Conservation (phyloP, 2,329 filamentous ascomycete genomes). For the Ophiocordyceps camponoti-floridani region DNA sequence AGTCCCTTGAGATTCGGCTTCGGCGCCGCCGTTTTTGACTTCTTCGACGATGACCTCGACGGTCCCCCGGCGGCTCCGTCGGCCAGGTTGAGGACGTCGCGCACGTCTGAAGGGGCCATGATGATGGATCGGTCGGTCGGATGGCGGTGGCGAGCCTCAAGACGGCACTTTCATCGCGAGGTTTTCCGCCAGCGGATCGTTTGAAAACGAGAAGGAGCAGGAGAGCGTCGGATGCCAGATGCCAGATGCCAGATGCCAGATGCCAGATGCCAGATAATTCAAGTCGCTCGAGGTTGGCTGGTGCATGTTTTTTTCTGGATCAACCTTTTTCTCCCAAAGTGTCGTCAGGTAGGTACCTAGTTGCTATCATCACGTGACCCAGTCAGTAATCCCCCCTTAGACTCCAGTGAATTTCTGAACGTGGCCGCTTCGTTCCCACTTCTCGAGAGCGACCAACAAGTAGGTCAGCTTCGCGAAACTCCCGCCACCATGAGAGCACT, state of each 20-base stretch:
- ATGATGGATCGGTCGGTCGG: not conserved
- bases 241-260: too few relatives aligned
- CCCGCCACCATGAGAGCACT: conserved; percentile 35
- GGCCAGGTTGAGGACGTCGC: conserved; percentile 73
- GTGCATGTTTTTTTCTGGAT: too few relatives aligned
- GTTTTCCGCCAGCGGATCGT: not conserved
- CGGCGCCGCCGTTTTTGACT: conserved; percentile 49
- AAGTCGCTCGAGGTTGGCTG: too few relatives aligned
- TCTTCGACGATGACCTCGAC: conserved; percentile 45
- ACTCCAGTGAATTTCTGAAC: conserved; percentile 20
- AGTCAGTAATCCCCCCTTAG: conserved; percentile 9
- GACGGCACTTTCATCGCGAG: not conserved
- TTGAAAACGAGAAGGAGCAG: not conserved
- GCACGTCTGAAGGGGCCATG: conserved; percentile 61
- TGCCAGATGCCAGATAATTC: too few relatives aligned
- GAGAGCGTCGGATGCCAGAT: too few relatives aligned
- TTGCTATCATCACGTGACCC: conserved; percentile 15
- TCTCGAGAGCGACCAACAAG: not conserved
- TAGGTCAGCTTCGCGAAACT: not conserved
- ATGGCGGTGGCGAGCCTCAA: not conserved
- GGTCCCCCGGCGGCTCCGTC: conserved; percentile 25
- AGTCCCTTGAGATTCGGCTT: conserved; percentile 43
- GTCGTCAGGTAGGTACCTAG: too few relatives aligned
- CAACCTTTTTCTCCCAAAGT: too few relatives aligned
- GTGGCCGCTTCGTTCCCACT: conserved; percentile 27